A percentile compares a stretch with the other conserved stretches of the same genome.
Conservation (phyloP, 1,139 yeast genomes). For the Taphrina flavorubra region DNA sequence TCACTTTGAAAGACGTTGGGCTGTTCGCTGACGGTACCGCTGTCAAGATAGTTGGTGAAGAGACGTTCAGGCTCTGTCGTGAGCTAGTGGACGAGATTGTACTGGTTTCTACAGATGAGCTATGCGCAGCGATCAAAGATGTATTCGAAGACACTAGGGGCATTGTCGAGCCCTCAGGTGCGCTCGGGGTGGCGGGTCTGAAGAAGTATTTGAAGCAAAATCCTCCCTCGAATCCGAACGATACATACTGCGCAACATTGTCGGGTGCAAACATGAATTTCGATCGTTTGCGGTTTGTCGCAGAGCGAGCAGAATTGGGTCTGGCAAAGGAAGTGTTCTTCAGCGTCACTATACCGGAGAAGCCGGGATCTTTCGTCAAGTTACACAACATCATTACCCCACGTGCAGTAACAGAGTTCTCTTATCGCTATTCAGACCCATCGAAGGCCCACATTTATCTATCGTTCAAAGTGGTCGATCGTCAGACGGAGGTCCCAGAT, state of each 20-base stretch:
- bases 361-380: slow-evolving; percentile 83
- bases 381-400: slow-evolving; percentile 80
- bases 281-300: slow-evolving; percentile 92
- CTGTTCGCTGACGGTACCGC: slow-evolving; percentile 99
- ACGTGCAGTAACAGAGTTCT: slow-evolving; percentile 88
- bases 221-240: slow-evolving; percentile 57
- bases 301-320: slow-evolving; percentile 96
- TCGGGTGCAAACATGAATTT: slow-evolving; percentile 99
- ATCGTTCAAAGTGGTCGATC: slow-evolving; percentile 80
- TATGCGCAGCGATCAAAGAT: slow-evolving; percentile 97
- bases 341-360: slow-evolving; percentile 86
- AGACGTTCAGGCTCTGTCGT: slow-evolving; percentile 80
- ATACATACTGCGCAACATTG: slow-evolving; percentile 78
- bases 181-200: slow-evolving; percentile 92
- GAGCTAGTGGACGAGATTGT: slow-evolving; percentile 87
- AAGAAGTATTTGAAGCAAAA: slow-evolving; percentile 74
- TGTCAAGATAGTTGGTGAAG: slow-evolving; percentile 85
- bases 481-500: slow-evolving; percentile 60
- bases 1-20: slow-evolving; percentile 74
- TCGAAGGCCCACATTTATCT: slow-evolving; percentile 79
- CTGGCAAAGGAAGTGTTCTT: slow-evolving; percentile 96
- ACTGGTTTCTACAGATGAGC: slow-evolving; percentile 87
- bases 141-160: slow-evolving; percentile 94
- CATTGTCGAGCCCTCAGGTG: slow-evolving; percentile 96
- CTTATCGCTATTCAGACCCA: slow-evolving; percentile 70